Base-by-base conservation (phyloP, 495 filamentous ascomycete species). In the Penicillium turbatum region DNA sequence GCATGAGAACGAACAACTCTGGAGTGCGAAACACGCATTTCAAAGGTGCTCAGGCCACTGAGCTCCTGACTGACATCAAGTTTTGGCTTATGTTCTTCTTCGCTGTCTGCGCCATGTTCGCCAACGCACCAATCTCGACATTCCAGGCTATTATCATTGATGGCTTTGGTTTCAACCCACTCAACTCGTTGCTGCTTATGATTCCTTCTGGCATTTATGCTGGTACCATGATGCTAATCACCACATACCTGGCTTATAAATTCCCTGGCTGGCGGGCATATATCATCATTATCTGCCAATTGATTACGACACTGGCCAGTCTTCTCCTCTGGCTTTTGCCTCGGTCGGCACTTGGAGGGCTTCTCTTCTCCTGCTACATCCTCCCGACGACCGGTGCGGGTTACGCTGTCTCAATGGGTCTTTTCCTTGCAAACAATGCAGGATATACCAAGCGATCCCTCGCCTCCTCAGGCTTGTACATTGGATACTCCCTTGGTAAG, bases 21-120 rank as follows among this genome's bases (percentile, higher is more conserved):
- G 56, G 75, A 69, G 46, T 80, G 72, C 50, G 67, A 75, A 26
- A 75, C 72, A 51, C 79, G 38, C 68, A 72, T 24, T 81, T 79
- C 55, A 78, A 79, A 45, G 72, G 61, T 57, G 63, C 70, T 6
- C 80, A 83, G 37, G 71, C 72, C 31, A 64, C 60, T 29, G 76
- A 79, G 51, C 67, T 73, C 11, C 59, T 79, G 13, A 35, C 41
- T 1, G 77, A 80, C 55, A 62, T 69, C 6, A 75, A 75, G 55
- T 73, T 74, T 10, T 79, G 72, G 74, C 63, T 75, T 6, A 61
- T 72, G 8, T 63, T 65, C 16, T 62, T 70, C 47, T 68, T 70
- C 10, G 68, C 74, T 0, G 62, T 77, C 48, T 58, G 71, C 7
- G 65, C 64, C 44, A 72, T 72, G 70, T 69, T 76, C 39, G 70